phyloP scores from a whole-genome alignment of 208 protist species.

The Leishmania major region DNA sequence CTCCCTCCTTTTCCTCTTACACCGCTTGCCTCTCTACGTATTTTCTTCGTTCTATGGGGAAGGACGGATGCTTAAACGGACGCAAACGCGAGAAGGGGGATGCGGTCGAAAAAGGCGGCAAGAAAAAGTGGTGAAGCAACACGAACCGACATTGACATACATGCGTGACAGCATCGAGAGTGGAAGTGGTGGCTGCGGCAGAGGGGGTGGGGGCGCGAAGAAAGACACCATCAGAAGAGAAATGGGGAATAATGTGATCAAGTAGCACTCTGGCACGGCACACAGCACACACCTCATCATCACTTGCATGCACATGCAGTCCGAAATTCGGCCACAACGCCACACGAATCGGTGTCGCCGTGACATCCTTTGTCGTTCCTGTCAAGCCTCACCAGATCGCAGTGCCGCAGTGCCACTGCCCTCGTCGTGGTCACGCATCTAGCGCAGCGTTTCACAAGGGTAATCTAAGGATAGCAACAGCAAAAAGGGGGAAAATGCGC shows the following conservation, averaged over 20 bases:
- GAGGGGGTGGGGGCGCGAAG: background rate
- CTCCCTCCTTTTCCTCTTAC: background rate
- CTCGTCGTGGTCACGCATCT: background rate
- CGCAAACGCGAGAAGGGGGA: slow-evolving; percentile 3
- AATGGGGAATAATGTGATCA: background rate
- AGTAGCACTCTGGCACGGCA: background rate
- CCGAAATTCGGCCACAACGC: background rate
- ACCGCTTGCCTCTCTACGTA: background rate
- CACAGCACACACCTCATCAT: background rate
- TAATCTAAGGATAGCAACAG: slow-evolving; percentile 1
- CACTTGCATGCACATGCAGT: background rate
- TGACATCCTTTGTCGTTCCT: background rate
- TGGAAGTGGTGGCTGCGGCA: background rate
- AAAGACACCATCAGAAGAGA: background rate
- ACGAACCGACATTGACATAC: background rate
- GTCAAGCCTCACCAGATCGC: background rate
- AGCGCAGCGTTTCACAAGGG: background rate
- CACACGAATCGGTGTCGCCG: background rate
- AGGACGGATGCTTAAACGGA: background rate
- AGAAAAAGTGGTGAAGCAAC: slow-evolving; percentile 15
- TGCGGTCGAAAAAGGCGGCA: slow-evolving; percentile 9
- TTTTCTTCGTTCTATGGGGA: slow-evolving; percentile 2
- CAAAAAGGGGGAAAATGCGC: background rate
- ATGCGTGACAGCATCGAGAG: background rate
- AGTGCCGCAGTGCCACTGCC: background rate